Evolutionary conservation across 306 rosid species (phyloP).

Genomic region (Cicer pinnatifidum): DNA sequence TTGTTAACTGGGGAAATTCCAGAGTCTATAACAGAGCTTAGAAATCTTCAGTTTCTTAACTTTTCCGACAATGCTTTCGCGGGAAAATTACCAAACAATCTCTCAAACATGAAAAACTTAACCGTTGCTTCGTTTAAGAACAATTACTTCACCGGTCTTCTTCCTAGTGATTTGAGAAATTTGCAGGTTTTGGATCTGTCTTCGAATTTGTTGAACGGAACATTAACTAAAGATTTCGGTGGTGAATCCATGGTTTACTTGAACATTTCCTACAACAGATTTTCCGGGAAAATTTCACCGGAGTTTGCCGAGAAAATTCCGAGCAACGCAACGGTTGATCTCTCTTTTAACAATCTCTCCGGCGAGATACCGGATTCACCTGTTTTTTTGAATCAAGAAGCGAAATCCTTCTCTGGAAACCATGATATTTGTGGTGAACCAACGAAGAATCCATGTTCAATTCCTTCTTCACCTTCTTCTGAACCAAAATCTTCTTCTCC

Average conservation of each 20-base stretch:
- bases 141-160: constrained; percentile 67
- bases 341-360: constrained; percentile 73
- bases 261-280: constrained; percentile 67
- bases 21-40: constrained; percentile 43
- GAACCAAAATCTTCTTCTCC: constrained; percentile 50
- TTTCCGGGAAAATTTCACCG: constrained; percentile 67
- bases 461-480: constrained; percentile 64
- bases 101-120: constrained; percentile 56
- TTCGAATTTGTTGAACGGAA: constrained; percentile 73
- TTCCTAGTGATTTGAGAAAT: constrained; percentile 52
- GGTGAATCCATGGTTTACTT: constrained; percentile 59
- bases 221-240: constrained; percentile 67
- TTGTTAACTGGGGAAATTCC: constrained; percentile 66
- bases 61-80: constrained; percentile 83
- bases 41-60: constrained; percentile 58
- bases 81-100: constrained; percentile 64
- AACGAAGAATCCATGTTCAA: constrained; percentile 57
- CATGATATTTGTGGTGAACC: constrained; percentile 65
- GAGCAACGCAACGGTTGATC: constrained; percentile 60
- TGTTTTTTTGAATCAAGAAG: constrained; percentile 53
- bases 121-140: constrained; percentile 55
- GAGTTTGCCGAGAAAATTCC: constrained; percentile 61
- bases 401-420: constrained; percentile 60
- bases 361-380: constrained; percentile 64
- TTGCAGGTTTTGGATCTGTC: constrained; percentile 77